Evolutionary conservation across 108 stramenopile genomes (phyloP), one percentile per base, ranked within the genome.

Genomic region (Cylindrotheca closterium): DNA sequence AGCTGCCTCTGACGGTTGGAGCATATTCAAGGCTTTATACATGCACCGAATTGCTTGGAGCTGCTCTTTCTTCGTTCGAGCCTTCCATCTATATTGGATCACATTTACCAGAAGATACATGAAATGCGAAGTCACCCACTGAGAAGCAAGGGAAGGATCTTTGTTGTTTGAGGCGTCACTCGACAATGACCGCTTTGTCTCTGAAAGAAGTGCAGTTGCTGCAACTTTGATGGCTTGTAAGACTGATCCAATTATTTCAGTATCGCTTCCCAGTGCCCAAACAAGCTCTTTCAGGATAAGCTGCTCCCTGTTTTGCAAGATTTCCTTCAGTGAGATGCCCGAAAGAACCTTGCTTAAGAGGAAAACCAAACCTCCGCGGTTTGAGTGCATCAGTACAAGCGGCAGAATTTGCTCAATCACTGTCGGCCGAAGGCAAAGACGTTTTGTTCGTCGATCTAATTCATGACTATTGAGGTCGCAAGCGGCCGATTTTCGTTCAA

Each of bases 61-160:
- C 37, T 76, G 63, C 26, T 92, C 87, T 31, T 42, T 46, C 19
- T 61, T 34, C 2, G 74, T 61, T 27, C 77, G 73, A 17, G 67
- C 56, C 3, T 68, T 52, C 88, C 88, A 89, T 46, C 73, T 62
- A 21, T 70, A 66, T 46, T 88, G 81, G 8, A 93, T 80, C 45
- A 88, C 70, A 49, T 86, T 89, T 33, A 89, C 88, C 25, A 93
- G 42, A 0, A 93, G 79, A 60, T 77, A 88, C 88, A 93, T 84
- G 49, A 93, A 89, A 64, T 88, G 74, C 48, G 72, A 60, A 2
- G 84, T 73, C 7, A 93, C 78, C 91, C 88, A 89, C n/a, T 67
- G 45, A 8, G 71, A 63, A 33, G 70, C 79, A 1, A 55, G n/a
- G 30, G 57, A n/a, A 19, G 30, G 15, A 18, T 58, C 58, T 32